These are phyloP conservation scores for Melastoma malabathricum DNA, from an alignment of 345 rosid genomes.

Conservation along the genomic window DNA sequence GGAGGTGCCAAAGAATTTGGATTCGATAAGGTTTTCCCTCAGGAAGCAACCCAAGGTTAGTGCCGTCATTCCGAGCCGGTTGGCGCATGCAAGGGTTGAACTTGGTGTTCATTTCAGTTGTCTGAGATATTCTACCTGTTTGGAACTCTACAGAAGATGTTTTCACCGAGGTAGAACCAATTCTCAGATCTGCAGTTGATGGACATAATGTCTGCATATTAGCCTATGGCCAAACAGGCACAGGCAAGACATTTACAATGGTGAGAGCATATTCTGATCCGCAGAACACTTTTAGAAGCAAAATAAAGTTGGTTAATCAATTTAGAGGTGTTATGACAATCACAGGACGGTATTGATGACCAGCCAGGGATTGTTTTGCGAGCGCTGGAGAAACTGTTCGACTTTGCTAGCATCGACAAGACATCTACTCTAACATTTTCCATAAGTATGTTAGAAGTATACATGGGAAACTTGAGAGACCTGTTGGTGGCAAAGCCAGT, in stretches of 20 bases:
- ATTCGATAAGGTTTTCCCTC: constrained; percentile 62
- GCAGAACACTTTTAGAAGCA: no score
- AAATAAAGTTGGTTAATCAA: not conserved
- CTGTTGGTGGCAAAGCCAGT: constrained; percentile 51
- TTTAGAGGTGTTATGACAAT: not conserved
- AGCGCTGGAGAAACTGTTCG: constrained; percentile 56
- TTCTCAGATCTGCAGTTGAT: constrained; percentile 80
- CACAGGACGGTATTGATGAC: constrained; percentile 59
- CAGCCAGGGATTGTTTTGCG: constrained; percentile 71
- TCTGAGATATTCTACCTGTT: constrained; percentile 24
- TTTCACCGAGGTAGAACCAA: constrained; percentile 65
- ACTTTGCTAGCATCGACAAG: constrained; percentile 28
- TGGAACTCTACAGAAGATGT: constrained; percentile 55
- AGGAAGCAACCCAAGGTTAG: constrained; percentile 68
- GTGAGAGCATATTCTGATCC: constrained; percentile 18
- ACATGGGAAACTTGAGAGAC: constrained; percentile 74
- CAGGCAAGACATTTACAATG: constrained; percentile 93
- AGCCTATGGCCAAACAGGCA: constrained; percentile 94
- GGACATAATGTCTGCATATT: constrained; percentile 83
- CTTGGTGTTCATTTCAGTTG: not conserved
- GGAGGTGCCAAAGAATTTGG: constrained; percentile 55
- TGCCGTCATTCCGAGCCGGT: constrained; percentile 2
- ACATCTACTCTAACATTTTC: constrained; percentile 42
- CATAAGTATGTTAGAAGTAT: constrained; percentile 93
- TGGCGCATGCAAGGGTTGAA: constrained; percentile 5